These are phyloP conservation scores for Chlamydomonas incerta DNA, from an alignment of 139 green algal genomes.

Conservation along the genomic window DNA sequence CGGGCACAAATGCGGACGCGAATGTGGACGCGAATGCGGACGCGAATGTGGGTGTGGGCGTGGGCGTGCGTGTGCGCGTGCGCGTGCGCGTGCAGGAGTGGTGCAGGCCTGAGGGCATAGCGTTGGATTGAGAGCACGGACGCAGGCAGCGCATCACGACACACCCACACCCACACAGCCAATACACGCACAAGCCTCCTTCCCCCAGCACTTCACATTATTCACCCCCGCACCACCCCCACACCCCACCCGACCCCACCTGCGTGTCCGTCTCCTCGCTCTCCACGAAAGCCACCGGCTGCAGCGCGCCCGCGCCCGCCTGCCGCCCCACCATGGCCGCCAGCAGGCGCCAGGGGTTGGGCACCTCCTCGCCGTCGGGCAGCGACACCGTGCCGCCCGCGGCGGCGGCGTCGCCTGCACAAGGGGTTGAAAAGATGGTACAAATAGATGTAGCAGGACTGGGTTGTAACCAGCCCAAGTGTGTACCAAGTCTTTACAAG, in stretches of 20 bases:
- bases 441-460: not conserved
- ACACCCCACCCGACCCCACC: slow-evolving; percentile 39
- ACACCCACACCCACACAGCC: too few species aligned
- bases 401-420: not conserved
- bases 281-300: slow-evolving; percentile 76
- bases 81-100: too few species aligned
- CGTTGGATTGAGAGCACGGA: too few species aligned
- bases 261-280: slow-evolving; percentile 78
- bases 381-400: slow-evolving; percentile 13
- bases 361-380: slow-evolving; percentile 44
- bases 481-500: too few species aligned
- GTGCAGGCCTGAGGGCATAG: too few species aligned
- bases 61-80: too few species aligned
- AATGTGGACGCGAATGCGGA: too few species aligned
- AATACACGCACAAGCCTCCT: too few species aligned
- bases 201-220: too few species aligned
- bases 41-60: too few species aligned
- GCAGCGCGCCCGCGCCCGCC: slow-evolving; percentile 43
- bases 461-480: not conserved
- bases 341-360: slow-evolving; percentile 57
- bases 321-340: slow-evolving; percentile 57
- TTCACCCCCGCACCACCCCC: not conserved
- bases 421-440: not conserved
- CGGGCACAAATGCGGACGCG: too few species aligned
- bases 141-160: too few species aligned